Percentiles rank a stretch among this genome's conserved stretches.
Conservation (phyloP, 805 yeast species). For the Zygosaccharomyces siamensis region DNA sequence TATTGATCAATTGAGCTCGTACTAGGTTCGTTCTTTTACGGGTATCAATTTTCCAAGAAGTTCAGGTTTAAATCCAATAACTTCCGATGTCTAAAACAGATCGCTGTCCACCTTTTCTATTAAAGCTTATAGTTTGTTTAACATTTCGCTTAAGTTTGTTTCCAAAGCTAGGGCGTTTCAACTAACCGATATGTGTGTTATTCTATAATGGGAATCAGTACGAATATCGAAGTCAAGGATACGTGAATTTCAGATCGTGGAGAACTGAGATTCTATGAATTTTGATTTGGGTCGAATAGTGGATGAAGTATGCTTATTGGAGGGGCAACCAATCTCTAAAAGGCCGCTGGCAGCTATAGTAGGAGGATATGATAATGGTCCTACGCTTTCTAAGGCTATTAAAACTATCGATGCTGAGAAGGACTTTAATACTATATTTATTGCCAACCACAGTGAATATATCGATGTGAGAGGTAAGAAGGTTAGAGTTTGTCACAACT, state of each 20-base stretch:
- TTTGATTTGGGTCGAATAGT: not conserved
- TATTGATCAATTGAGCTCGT: not conserved
- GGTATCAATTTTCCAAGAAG: not conserved
- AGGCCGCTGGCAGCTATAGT: conserved; percentile 20
- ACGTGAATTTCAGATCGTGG: not conserved
- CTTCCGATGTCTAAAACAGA: not conserved
- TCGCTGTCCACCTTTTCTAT: not conserved
- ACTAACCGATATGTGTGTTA: not conserved
- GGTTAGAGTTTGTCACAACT: conserved; percentile 27
- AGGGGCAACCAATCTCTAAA: conserved; percentile 22
- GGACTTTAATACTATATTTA: conserved; percentile 26
- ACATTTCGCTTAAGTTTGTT: not conserved
- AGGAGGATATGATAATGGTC: conserved; percentile 13
- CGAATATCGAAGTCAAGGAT: not conserved
- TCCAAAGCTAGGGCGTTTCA: not conserved
- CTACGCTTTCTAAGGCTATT: conserved; percentile 11
- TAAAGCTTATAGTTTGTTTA: not conserved
- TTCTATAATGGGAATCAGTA: not conserved
- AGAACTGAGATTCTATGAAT: not conserved
- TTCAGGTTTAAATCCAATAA: not conserved
- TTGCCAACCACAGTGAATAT: conserved; percentile 15
- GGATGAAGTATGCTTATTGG: conserved; percentile 13
- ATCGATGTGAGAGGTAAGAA: conserved; percentile 6
- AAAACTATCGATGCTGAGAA: conserved; percentile 11
- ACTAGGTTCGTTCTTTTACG: not conserved